Conservation (phyloP, 2,329 filamentous ascomycete species). For the Phialophora tarda region DNA sequence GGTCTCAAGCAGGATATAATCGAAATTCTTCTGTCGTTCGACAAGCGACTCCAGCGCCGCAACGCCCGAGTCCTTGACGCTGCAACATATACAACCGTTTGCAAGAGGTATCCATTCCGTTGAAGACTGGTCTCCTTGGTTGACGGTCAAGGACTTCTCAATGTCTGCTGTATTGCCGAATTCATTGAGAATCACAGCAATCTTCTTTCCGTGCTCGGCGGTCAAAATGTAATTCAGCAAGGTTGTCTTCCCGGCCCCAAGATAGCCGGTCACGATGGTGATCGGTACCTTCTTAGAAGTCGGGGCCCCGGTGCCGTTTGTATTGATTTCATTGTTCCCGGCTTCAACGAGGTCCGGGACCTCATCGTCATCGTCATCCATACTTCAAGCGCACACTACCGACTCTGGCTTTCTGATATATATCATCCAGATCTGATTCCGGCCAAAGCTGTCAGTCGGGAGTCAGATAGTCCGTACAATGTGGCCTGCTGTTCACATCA, state of each 20-base stretch:
- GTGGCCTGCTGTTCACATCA: background rate
- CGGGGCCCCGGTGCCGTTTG: constrained; percentile 8
- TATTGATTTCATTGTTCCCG: constrained; percentile 28
- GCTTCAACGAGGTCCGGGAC: constrained; percentile 53
- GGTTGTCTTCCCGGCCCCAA: constrained; percentile 95
- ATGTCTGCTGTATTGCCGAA: constrained; percentile 90
- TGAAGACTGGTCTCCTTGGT: constrained; percentile 78
- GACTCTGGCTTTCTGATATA: background rate
- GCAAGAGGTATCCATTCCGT: constrained; percentile 95
- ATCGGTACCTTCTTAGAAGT: constrained; percentile 53
- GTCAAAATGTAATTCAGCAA: constrained; percentile 94
- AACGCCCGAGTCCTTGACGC: constrained; percentile 94
- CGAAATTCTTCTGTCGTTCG: constrained; percentile 79
- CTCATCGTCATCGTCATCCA: constrained; percentile 53
- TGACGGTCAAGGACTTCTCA: constrained; percentile 92
- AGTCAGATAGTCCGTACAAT: background rate
- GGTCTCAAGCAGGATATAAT: constrained; percentile 97
- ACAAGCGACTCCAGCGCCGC: constrained; percentile 95
- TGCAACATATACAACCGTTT: constrained; percentile 97
- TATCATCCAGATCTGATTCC: background rate
- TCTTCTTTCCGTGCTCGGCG: constrained; percentile 94
- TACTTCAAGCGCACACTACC: background rate
- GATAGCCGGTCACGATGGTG: constrained; percentile 69
- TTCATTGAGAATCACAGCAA: constrained; percentile 96
- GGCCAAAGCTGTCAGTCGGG: too few relatives aligned